A percentile compares a stretch with the other conserved stretches of the same genome.
These are phyloP conservation scores for Gentiana dahurica DNA, from an alignment of 257 asterid genomes.

Conservation along the genomic window DNA sequence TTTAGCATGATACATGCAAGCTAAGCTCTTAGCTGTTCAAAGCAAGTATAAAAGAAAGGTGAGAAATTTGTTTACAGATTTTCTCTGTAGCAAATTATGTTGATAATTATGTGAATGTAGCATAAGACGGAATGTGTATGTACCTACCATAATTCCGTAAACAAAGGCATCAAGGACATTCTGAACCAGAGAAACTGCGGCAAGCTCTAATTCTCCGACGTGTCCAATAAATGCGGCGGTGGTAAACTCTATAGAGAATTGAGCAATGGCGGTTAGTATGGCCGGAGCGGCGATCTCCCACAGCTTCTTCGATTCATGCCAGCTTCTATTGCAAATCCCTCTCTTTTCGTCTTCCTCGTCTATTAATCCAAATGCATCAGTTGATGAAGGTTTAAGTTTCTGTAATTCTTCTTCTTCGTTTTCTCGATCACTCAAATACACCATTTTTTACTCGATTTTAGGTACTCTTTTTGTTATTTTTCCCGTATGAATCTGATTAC, in stretches of 20 bases:
- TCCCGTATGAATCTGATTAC: too few species aligned
- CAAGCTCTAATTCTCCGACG: constrained; percentile 62
- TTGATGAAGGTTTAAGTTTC: constrained; percentile 7
- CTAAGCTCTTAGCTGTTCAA: too few species aligned
- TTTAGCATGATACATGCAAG: too few species aligned
- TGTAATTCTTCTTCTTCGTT: constrained; percentile 1
- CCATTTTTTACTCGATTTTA: too few species aligned
- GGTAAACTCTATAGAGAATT: constrained; percentile 60
- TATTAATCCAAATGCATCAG: neutral
- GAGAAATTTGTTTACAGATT: too few species aligned
- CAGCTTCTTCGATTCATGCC: constrained; percentile 53
- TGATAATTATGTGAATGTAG: too few species aligned
- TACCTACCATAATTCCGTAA: constrained; percentile 59
- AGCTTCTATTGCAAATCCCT: constrained; percentile 18
- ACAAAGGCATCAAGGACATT: constrained; percentile 80
- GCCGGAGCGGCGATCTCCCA: constrained; percentile 77
- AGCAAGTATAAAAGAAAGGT: too few species aligned
- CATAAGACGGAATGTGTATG: too few species aligned
- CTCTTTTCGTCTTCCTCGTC: constrained; percentile 6
- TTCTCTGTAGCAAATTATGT: too few species aligned
- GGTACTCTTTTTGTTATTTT: too few species aligned
- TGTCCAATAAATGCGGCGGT: constrained; percentile 74
- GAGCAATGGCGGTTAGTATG: constrained; percentile 49
- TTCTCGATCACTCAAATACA: too few species aligned
- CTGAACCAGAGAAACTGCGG: constrained; percentile 74